These are phyloP conservation scores for Macrophomina tecta DNA, from an alignment of 2,329 filamentous ascomycete species.

Conservation along the genomic window DNA sequence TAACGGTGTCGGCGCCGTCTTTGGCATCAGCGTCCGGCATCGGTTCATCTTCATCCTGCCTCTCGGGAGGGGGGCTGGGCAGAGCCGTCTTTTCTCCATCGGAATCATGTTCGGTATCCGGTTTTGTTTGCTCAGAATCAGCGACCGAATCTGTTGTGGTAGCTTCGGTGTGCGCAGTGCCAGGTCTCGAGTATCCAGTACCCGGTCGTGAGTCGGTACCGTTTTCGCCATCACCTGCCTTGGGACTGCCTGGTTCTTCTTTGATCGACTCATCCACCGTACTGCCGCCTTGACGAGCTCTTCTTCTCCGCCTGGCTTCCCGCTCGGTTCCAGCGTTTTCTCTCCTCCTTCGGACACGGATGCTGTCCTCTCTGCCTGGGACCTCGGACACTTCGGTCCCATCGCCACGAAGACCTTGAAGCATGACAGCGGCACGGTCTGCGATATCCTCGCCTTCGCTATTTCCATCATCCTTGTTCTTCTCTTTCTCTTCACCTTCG, in stretches of 20 bases:
- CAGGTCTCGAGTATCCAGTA: slow-evolving; percentile 17
- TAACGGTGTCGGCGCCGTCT: not conserved
- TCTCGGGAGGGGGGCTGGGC: slow-evolving; percentile 43
- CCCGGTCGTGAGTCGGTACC: slow-evolving; percentile 21
- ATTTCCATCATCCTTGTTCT: slow-evolving; percentile 28
- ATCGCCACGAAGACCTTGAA: slow-evolving; percentile 80
- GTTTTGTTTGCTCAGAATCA: slow-evolving; percentile 15
- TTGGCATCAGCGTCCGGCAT: slow-evolving; percentile 27
- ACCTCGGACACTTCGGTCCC: slow-evolving; percentile 57
- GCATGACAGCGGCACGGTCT: slow-evolving; percentile 78
- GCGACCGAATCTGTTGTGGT: slow-evolving; percentile 20
- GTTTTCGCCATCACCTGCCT: slow-evolving; percentile 11
- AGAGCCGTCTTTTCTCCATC: slow-evolving; percentile 36
- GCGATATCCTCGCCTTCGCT: slow-evolving; percentile 68
- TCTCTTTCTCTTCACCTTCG: slow-evolving; percentile 31
- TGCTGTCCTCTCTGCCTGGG: slow-evolving; percentile 38
- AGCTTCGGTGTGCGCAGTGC: slow-evolving; percentile 10
- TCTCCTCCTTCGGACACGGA: slow-evolving; percentile 67
- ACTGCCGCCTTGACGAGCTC: slow-evolving; percentile 30
- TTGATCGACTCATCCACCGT: slow-evolving; percentile 23
- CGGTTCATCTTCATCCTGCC: slow-evolving; percentile 33
- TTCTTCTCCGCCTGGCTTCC: slow-evolving; percentile 68
- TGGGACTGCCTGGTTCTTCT: slow-evolving; percentile 9
- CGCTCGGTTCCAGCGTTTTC: slow-evolving; percentile 83
- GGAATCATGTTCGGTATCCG: not conserved